Base-by-base conservation (phyloP, 805 yeast species). In the Lipomyces kockii region DNA sequence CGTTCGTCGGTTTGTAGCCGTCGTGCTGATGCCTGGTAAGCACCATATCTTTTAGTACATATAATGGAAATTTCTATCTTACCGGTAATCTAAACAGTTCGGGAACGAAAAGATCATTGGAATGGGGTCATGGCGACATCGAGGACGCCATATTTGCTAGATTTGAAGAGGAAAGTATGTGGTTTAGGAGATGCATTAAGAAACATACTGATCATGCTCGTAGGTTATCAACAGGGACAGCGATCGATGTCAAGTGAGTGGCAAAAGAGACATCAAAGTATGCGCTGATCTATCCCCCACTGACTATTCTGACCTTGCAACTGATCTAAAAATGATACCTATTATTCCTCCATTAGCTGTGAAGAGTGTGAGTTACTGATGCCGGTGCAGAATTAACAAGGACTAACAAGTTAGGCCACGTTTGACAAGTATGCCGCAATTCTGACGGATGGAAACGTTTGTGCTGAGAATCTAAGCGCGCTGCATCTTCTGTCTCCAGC, bases 21-120 rank as follows among this genome's bases (percentile, higher is more conserved):
- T 56, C n/a, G 49, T 39, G 35, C 20, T 54, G 57, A 54, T 54
- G 37, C 57, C 57, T 29, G 37, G 57, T 54, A 34, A 17, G 57
- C 34, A 8, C 37, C 9, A n/a, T 54, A 6, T 43, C 22, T n/a
- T 9, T 3, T 3, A 17, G 49, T 12, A n/a, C 22, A 17, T 43
- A 12, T n/a, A n/a, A 12, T n/a, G 49, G 14, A 17, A 43, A 17
- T 3, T 5, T 11, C 39, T 37, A 37, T 37, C 39, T 37, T 37
- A 43, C 49, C 7, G n/a, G 20, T 43, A 43, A 17, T n/a, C 7
- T 43, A 43, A 17, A 43, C 43, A 56, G 60, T 32, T 11, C 60
- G 60, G 11, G 27, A 56, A 14, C 60, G 60, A 3, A 56, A 56
- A 32, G 60, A 56, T 39, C 60, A 56, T 56, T 25, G 60, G 29